These are phyloP conservation scores for Fusarium zealandicum DNA, from an alignment of 2,329 filamentous ascomycete species.

Conservation along the genomic window DNA sequence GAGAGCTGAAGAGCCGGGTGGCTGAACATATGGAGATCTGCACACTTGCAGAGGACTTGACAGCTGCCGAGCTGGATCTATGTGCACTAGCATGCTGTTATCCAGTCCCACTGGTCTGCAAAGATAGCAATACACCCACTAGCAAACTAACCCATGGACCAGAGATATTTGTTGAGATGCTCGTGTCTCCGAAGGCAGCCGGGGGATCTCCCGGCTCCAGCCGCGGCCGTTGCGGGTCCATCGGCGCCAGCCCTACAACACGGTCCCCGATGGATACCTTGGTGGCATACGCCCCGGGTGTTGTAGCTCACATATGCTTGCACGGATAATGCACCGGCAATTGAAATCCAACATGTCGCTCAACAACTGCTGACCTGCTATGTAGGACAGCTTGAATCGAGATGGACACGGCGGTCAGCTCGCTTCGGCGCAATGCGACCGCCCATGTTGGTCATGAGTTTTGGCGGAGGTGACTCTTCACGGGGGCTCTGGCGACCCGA, in stretches of 20 bases:
- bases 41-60: slow-evolving; percentile 2
- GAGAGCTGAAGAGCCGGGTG: slow-evolving; percentile 3
- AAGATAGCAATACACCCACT: neutral
- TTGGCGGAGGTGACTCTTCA: slow-evolving; percentile 5
- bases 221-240: slow-evolving; percentile 25
- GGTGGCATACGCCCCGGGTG: neutral
- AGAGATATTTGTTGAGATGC: slow-evolving; percentile 1
- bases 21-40: neutral
- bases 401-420: slow-evolving; percentile 1
- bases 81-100: neutral
- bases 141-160: neutral
- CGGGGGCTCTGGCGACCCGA: neutral
- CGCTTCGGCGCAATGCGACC: neutral
- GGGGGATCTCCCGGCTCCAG: slow-evolving; percentile 28
- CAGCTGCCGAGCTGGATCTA: neutral
- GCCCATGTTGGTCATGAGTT: slow-evolving; percentile 1
- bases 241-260: slow-evolving; percentile 29
- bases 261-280: slow-evolving; percentile 2
- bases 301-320: slow-evolving; percentile 5
- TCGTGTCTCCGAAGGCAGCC: slow-evolving; percentile 6
- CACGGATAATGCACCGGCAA: neutral
- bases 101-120: neutral
- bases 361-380: neutral
- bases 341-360: neutral
- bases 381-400: slow-evolving; percentile 1